Evolutionary conservation across 305 asterid genomes (phyloP), one percentile per base, ranked within the genome.

Genomic region (Fraxinus albicans): DNA sequence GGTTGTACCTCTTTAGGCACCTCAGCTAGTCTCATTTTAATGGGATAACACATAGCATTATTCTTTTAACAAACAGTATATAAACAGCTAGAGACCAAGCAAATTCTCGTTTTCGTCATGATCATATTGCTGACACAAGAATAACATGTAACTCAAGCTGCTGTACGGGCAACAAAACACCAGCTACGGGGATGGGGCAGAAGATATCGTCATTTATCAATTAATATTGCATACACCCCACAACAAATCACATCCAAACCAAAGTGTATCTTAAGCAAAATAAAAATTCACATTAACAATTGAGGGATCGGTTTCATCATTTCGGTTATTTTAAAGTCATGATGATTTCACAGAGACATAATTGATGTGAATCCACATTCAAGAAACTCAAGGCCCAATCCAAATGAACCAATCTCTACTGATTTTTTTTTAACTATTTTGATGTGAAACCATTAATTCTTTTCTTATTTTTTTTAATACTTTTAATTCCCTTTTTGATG

Each of bases 391-490:
- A 34, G 4, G 12, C 55, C 35, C 29, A 77, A 76, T 35, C 84
- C 70, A 81, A 60, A 70, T 69, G 60, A 74, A 73, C 73, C 17
- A 80, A 53, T 42, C 69, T 12, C 53, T 44, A 44, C 17, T 44
- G 17, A 44, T 44, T 44, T 44, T 12, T 58, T 27, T 65, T 31
- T 77, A 73, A 29, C 15, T 55, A 31, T 77, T 80, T 27, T 34
- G 19, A 50, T 65, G 6, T 77, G 40, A 15, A 74, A 42, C 70
- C 53, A 9, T 44, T 44, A 10, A 12, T 44, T 44, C 53, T 44
- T 44, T 42, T 42, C 50, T 42, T 42, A 10, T 42, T 42, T 40
- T 42, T 40, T 36, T 6, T 1, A 42, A 25, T 10, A 42, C 15
- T 42, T 10, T 42, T 42, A 40, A 9, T 40, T 40, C 15, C 50